These are phyloP conservation scores for Citrullus amarus DNA, from an alignment of 306 rosid species.

Conservation along the genomic window DNA sequence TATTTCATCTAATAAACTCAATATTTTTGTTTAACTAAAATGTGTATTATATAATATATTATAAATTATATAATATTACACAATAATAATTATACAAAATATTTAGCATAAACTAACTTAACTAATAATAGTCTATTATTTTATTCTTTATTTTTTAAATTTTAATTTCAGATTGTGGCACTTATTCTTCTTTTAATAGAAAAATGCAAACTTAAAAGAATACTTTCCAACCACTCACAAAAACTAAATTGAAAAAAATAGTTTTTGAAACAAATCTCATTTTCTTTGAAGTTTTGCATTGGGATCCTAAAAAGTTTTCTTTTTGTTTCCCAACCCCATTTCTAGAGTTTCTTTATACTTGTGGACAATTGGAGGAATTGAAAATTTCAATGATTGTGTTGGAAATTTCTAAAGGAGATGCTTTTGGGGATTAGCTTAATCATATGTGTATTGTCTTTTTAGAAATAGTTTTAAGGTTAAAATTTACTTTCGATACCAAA, in stretches of 20 bases:
- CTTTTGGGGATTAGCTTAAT: background rate
- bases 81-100: too few relatives aligned
- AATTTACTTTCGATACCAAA: too few relatives aligned
- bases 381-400: background rate
- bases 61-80: too few relatives aligned
- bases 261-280: background rate
- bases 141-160: too few relatives aligned
- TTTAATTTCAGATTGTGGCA: too few relatives aligned
- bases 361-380: background rate
- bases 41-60: too few relatives aligned
- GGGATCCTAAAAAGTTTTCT: constrained; percentile 8
- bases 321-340: background rate
- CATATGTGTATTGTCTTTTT: background rate
- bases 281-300: background rate
- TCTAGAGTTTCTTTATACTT: background rate
- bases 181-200: too few relatives aligned
- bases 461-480: too few relatives aligned
- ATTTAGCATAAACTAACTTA: too few relatives aligned
- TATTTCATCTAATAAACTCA: too few relatives aligned
- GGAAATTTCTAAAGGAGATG: background rate
- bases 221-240: background rate
- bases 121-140: too few relatives aligned
- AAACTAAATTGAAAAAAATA: background rate
- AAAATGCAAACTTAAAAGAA: background rate
- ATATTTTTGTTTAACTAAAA: too few relatives aligned